Evolutionary conservation across 2,329 filamentous ascomycete species (phyloP), one percentile per base, ranked within the genome.

Genomic region (Fragosphaeria purpurea): DNA sequence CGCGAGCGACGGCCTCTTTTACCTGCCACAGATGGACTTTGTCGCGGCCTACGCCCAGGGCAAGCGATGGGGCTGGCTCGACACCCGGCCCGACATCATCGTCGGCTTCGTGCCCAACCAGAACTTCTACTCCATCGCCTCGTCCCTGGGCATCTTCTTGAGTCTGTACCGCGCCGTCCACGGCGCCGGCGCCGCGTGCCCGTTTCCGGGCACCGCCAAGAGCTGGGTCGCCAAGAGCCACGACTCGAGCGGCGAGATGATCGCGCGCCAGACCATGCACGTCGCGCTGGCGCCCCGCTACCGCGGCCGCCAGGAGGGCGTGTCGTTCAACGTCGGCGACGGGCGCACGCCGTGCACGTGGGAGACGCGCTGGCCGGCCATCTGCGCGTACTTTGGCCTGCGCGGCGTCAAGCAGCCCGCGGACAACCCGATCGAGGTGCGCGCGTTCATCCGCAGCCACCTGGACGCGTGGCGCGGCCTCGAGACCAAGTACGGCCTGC

Each of bases 1-100:
- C 2, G 58, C 61, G 44, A 60, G 61, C 6, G 64, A 63, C 7
- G 60, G 64, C 30, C 62, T 69, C 34, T 69, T 69, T 56, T 70
- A 70, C 58, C 65, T 67, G 55, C 63, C 65, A 42, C 67, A 70
- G 56, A 63, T 68, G 43, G 66, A 69, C 52, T 68, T 63, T 51
- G 48, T 70, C 12, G 58, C 62, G 44, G 59, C 60, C 42, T 67
- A 64, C 31, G 60, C 65, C 1, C 62, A 62, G 44, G 63, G 60
- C 13, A 70, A 67, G 59, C 51, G 52, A 5, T 70, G 67, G 68
- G 67, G 60, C 30, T 70, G 66, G 63, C 64, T 62, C 46, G 67
- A 71, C 33, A 64, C 67, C 2, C 59, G 65, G 9, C 67, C 67
- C 1, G 68, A 69, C 55, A 65, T 67, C 48, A 66, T 70, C 51